Evolutionary conservation across 2,329 filamentous ascomycete species (phyloP).

Genomic region (Dactylonectria estremocensis): DNA sequence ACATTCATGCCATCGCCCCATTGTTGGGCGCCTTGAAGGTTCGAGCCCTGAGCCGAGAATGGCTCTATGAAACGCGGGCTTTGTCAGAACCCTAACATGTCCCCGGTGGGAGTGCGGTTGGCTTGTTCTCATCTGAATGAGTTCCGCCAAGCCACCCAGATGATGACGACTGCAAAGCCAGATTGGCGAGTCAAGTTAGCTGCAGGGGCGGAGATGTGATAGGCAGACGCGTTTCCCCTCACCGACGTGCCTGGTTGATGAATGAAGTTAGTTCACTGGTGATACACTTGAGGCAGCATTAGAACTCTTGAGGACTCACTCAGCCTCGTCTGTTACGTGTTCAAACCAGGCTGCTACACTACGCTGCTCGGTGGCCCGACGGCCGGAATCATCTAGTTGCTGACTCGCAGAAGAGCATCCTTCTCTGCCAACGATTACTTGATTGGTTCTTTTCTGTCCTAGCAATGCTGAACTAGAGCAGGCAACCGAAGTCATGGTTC

Average conservation of each 20-base stretch:
- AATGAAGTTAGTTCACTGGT: background rate
- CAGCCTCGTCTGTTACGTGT: slow-evolving; percentile 1
- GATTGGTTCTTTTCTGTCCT: background rate
- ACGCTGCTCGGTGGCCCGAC: background rate
- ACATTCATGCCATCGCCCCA: background rate
- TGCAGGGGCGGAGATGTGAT: background rate
- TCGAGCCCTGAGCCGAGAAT: background rate
- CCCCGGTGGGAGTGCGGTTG: background rate
- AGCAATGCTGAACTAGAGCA: background rate
- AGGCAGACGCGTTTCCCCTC: background rate
- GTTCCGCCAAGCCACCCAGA: background rate
- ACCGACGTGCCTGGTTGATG: background rate
- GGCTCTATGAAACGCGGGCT: background rate
- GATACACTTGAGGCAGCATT: background rate
- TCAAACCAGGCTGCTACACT: background rate
- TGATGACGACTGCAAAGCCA: background rate
- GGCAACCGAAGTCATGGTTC: background rate
- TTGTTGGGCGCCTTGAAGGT: background rate
- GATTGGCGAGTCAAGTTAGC: background rate
- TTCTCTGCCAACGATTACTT: background rate
- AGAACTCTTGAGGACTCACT: background rate
- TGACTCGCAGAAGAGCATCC: background rate
- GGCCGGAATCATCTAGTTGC: background rate
- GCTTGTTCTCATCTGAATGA: background rate
- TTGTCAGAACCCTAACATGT: slow-evolving; percentile 12